A percentile compares a stretch with the other conserved stretches of the same genome.
Evolutionary conservation across 2,329 filamentous ascomycete species (phyloP).

Genomic region (Microcera coccophila): DNA sequence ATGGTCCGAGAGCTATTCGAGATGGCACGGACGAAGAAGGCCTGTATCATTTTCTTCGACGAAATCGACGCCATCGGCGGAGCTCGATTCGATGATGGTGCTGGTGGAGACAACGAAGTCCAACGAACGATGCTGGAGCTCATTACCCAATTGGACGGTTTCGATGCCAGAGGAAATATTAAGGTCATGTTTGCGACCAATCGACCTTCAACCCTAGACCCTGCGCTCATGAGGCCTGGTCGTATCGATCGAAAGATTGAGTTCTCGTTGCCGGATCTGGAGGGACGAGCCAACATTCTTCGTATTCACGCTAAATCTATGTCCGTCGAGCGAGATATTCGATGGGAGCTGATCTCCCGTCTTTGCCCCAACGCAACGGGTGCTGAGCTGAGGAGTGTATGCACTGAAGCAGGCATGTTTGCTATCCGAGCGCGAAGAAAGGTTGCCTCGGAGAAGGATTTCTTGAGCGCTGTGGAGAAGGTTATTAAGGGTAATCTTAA

Average conservation of each 20-base stretch:
- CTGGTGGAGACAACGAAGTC: slow-evolving; percentile 95
- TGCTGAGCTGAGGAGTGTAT: slow-evolving; percentile 92
- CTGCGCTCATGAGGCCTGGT: slow-evolving; percentile 93
- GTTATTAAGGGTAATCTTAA: slow-evolving; percentile 99
- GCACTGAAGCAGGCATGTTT: slow-evolving; percentile 98
- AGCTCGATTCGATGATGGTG: slow-evolving; percentile 93
- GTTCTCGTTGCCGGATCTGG: slow-evolving; percentile 94
- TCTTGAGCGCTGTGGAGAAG: slow-evolving; percentile 96
- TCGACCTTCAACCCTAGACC: slow-evolving; percentile 89
- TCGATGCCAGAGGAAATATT: slow-evolving; percentile 95
- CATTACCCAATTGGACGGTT: slow-evolving; percentile 94
- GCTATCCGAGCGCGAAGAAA: slow-evolving; percentile 92
- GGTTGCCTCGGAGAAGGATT: slow-evolving; percentile 98
- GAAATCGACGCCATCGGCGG: slow-evolving; percentile 96
- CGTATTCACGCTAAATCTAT: slow-evolving; percentile 99
- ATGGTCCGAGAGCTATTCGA: slow-evolving; percentile 99
- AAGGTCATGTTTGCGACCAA: slow-evolving; percentile 99
- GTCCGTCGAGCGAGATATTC: slow-evolving; percentile 97
- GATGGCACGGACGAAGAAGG: slow-evolving; percentile 99
- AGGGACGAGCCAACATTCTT: slow-evolving; percentile 94
- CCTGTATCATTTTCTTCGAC: slow-evolving; percentile 96
- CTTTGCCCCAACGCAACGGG: slow-evolving; percentile 96
- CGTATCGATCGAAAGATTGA: slow-evolving; percentile 99
- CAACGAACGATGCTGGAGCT: slow-evolving; percentile 97
- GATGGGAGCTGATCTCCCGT: slow-evolving; percentile 97